Evolutionary conservation across 306 rosid species (phyloP).

Genomic region (Prunus mongolica): DNA sequence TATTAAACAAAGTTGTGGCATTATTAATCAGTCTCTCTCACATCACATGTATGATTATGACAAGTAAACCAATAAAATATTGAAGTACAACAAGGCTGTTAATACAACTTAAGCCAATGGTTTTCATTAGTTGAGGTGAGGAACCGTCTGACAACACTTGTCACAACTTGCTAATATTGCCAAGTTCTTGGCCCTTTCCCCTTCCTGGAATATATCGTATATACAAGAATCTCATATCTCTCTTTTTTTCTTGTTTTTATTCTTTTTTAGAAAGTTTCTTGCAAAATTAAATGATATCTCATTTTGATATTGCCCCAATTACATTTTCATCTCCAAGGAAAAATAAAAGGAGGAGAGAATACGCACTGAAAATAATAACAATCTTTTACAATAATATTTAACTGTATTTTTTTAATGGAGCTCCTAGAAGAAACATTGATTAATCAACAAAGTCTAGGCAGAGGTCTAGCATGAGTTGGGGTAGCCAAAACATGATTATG

Average conservation of each 20-base stretch:
- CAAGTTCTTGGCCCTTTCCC: neutral
- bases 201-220: neutral
- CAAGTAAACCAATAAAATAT: no score
- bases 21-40: no score
- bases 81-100: neutral
- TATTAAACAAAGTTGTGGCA: no score
- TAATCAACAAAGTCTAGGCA: constrained; percentile 52
- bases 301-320: neutral
- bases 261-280: no score
- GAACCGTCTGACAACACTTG: neutral
- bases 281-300: no score
- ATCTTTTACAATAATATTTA: neutral
- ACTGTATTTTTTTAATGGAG: no score
- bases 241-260: no score
- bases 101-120: neutral
- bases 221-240: neutral
- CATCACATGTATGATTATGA: no score
- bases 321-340: neutral
- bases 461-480: constrained; percentile 36
- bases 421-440: neutral
- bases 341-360: neutral
- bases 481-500: constrained; percentile 22
- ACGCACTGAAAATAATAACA: neutral
- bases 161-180: neutral
- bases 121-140: neutral